Conservation (phyloP, 805 yeast species). For the Candida anglica region DNA sequence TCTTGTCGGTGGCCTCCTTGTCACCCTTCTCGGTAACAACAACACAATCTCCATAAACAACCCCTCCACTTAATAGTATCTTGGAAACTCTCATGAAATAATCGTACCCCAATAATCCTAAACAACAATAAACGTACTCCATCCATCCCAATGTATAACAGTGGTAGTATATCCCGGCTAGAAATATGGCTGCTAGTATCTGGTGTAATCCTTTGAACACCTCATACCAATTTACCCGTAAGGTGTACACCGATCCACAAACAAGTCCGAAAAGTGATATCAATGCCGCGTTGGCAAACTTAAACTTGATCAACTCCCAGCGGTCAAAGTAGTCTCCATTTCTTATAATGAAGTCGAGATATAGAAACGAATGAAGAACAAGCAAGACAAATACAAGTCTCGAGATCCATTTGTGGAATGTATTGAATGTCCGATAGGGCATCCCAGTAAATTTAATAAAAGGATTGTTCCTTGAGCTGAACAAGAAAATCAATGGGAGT, state of each 20-base stretch:
- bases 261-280: constrained; percentile 15
- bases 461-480: constrained; percentile 62
- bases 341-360: constrained; percentile 1
- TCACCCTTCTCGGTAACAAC: constrained; percentile 6
- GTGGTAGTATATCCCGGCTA: constrained; percentile 45
- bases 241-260: constrained; percentile 8
- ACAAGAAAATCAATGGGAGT: constrained; percentile 51
- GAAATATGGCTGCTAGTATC: constrained; percentile 34
- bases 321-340: constrained; percentile 1
- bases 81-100: constrained; percentile 32
- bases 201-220: constrained; percentile 44
- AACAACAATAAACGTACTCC: constrained; percentile 35
- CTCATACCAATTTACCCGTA: constrained; percentile 40
- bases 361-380: constrained; percentile 28
- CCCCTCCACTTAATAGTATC: constrained; percentile 20
- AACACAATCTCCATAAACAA: constrained; percentile 18
- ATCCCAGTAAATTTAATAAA: constrained; percentile 58
- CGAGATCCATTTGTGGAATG: constrained; percentile 45
- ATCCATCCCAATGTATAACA: constrained; percentile 41
- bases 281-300: constrained; percentile 39
- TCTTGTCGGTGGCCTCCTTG: neutral
- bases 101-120: constrained; percentile 40
- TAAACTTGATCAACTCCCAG: constrained; percentile 30
- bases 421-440: constrained; percentile 40
- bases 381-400: constrained; percentile 25